Base-by-base conservation (phyloP, 2,329 filamentous ascomycete species). In the Talaromyces rugulosus region DNA sequence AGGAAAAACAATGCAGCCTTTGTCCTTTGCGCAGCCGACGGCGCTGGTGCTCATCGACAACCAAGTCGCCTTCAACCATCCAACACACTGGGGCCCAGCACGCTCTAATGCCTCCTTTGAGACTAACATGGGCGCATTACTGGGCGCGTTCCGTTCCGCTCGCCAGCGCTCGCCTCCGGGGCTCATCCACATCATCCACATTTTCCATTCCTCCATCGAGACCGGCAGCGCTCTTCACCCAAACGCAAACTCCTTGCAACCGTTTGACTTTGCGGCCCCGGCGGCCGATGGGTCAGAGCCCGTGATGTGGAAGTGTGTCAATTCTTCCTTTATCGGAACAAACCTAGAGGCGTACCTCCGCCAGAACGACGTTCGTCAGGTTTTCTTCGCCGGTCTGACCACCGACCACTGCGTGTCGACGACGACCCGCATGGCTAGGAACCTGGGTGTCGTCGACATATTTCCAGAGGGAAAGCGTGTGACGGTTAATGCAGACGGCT, bases 391-490 rank as follows among this genome's bases (percentile, higher is more conserved):
- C 2, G 81, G 80, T 0, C 62, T 82, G 61, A 80, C 77, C 3
- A 81, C 80, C 40, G 81, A 82, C 67, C 80, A 82, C 63, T 83
- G 80, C 59, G 79, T 83, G 14, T 80, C 76, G 61, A 82, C 80
- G 4, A 78, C 77, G 2, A 74, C 76, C 28, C 75, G 81, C 7
- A 81, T 82, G 78, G 80, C 80, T 1, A 76, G 71, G 18, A 82
- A 83, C 63, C 59, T 82, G 50, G 72, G 74, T 5, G 76, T 82
- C 16, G 74, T 77, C 47, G 74, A 78, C 63, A 63, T 66, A 23
- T 67, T 70, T 52, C 50, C 64, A 4, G 64, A 40, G 28, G 42
- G 59, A 42, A 42, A 47, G 0, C 64, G 61, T 12, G 55, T 67
- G 2, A 63, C 60, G 30, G 42, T 70, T 8, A 58, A 60, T 3